Conservation (phyloP, 2,329 filamentous ascomycete genomes). For the Kalmusia sp. region DNA sequence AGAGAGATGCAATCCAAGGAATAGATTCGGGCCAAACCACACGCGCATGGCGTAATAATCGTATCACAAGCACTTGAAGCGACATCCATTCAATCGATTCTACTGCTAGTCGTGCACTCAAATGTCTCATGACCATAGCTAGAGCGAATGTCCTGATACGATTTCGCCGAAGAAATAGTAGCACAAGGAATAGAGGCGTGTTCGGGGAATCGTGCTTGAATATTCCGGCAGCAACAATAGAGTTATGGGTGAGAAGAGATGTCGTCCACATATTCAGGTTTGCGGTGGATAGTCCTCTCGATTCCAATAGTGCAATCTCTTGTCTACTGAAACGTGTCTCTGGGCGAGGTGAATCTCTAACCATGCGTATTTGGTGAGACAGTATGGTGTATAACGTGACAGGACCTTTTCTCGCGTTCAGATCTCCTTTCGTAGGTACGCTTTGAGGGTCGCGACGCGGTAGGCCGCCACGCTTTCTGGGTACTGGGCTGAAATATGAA, state of each 20-base stretch:
- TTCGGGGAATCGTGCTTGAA: conserved; percentile 20
- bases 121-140: conserved; percentile 30
- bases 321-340: conserved; percentile 17
- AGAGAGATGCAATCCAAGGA: conserved; percentile 39
- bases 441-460: neutral
- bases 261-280: conserved; percentile 33
- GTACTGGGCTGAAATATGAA: conserved; percentile 19
- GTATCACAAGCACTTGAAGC: conserved; percentile 32
- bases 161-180: conserved; percentile 40
- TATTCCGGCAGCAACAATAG: conserved; percentile 23
- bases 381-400: conserved; percentile 35
- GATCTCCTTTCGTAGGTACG: neutral
- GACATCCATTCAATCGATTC: conserved; percentile 28
- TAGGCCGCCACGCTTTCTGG: conserved; percentile 3
- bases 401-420: neutral
- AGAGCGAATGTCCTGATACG: conserved; percentile 30
- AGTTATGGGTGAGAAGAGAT: conserved; percentile 25
- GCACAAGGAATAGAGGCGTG: conserved; percentile 40
- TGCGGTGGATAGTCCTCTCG: conserved; percentile 20
- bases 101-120: conserved; percentile 21
- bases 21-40: conserved; percentile 37
- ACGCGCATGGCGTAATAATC: conserved; percentile 41
- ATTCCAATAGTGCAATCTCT: conserved; percentile 29
- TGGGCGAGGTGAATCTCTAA: conserved; percentile 10
- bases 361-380: conserved; percentile 29